Conservation (phyloP, 129 eudicot genomes). For the Heracleum sosnowskyi region DNA sequence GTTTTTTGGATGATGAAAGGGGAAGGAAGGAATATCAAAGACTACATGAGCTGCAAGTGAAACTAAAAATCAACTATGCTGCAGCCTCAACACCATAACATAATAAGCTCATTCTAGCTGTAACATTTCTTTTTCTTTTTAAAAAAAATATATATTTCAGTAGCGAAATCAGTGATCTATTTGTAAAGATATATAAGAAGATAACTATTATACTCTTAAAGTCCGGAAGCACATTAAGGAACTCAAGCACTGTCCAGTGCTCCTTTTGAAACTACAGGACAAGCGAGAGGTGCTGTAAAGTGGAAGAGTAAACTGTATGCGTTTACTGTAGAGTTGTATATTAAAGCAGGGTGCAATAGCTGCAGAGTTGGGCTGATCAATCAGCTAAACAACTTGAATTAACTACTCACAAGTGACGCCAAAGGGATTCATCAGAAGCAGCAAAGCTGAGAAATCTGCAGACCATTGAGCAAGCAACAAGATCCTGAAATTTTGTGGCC, state of each 20-base stretch:
- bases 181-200: no score
- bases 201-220: neutral
- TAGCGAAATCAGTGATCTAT: neutral
- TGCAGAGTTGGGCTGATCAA: neutral
- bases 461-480: constrained; percentile 73
- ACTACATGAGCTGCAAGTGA: neutral
- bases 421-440: constrained; percentile 78
- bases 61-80: neutral
- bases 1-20: neutral
- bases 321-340: neutral
- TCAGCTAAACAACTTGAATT: neutral
- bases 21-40: neutral
- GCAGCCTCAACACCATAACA: neutral
- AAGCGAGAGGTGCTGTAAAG: neutral
- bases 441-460: constrained; percentile 67
- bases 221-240: neutral
- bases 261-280: neutral
- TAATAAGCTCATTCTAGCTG: neutral
- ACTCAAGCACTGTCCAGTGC: neutral
- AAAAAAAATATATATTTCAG: no score
- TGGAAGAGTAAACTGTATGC: neutral
- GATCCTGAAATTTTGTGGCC: constrained; percentile 57
- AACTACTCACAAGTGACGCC: constrained; percentile 90
- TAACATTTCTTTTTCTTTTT: neutral
- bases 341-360: neutral